phyloP scores from a whole-genome alignment of 495 filamentous ascomycete species.

The Neurospora sp. region DNA sequence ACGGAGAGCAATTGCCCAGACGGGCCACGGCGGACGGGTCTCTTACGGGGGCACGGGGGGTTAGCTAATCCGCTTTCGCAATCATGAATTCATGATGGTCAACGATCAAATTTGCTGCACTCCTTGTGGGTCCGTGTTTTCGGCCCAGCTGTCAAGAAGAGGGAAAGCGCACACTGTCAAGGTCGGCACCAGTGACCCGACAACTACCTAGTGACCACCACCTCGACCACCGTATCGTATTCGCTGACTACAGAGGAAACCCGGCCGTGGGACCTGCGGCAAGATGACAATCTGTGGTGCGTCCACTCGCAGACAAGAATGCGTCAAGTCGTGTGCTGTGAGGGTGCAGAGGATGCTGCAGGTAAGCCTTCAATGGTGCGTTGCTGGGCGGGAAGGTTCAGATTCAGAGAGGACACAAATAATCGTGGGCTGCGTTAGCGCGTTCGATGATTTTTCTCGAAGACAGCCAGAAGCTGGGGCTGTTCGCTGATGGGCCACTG shows the following conservation, averaged over 20 bases:
- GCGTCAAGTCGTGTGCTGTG: neutral
- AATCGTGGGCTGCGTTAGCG: slow-evolving; percentile 12
- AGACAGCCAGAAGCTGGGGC: slow-evolving; percentile 23
- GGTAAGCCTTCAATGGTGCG: neutral
- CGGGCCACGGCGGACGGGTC: neutral
- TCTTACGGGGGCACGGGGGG: neutral
- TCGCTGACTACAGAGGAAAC: neutral
- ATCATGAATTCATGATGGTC: neutral
- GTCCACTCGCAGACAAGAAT: neutral
- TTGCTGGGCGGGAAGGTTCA: neutral
- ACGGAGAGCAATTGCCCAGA: neutral
- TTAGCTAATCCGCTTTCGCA: neutral
- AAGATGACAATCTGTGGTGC: neutral
- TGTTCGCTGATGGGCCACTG: slow-evolving; percentile 4
- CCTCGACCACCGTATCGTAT: neutral
- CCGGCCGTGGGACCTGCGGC: neutral
- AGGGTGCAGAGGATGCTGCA: neutral
- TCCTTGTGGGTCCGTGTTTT: neutral
- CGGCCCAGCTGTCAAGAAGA: neutral
- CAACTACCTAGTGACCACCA: neutral
- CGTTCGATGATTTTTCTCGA: slow-evolving; percentile 29
- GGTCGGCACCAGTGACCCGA: neutral
- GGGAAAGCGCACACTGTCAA: neutral
- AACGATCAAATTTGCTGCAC: neutral
- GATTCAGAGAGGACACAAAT: neutral